phyloP scores from a whole-genome alignment of 352 stramenopile genomes.

The Globisporangium splendens region DNA sequence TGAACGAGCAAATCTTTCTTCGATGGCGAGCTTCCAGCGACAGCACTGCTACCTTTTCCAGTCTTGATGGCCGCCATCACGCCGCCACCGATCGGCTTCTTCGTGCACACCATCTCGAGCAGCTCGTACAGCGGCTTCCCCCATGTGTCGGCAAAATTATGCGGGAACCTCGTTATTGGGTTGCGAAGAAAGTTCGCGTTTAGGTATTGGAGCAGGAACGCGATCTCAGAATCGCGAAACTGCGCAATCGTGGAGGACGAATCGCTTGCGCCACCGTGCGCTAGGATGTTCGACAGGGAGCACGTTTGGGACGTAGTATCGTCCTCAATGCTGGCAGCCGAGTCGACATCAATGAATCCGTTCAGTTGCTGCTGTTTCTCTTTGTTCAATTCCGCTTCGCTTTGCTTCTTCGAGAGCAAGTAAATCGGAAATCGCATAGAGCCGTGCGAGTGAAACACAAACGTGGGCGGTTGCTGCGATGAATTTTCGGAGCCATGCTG shows the following conservation, averaged over 20 bases:
- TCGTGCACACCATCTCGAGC: constrained; percentile 88
- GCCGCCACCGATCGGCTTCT: constrained; percentile 56
- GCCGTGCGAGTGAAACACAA: constrained; percentile 45
- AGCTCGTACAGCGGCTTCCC: constrained; percentile 87
- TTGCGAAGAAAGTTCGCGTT: constrained; percentile 78
- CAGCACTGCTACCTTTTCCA: constrained; percentile 14
- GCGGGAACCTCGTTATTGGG: constrained; percentile 65
- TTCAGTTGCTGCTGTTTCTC: constrained; percentile 7
- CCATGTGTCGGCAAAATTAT: constrained; percentile 68
- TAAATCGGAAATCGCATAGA: constrained; percentile 61
- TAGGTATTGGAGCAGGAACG: constrained; percentile 82
- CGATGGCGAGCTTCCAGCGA: constrained; percentile 14
- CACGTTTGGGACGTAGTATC: constrained; percentile 1
- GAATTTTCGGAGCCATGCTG: background rate
- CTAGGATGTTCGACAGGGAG: background rate
- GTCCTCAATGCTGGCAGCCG: constrained; percentile 19
- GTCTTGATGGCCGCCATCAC: constrained; percentile 20
- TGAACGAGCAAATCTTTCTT: constrained; percentile 62
- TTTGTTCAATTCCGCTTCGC: constrained; percentile 37
- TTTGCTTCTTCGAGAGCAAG: constrained; percentile 43
- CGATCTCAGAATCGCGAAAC: constrained; percentile 43
- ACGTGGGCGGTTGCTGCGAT: constrained; percentile 1
- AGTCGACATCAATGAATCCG: constrained; percentile 52
- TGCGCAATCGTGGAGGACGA: background rate
- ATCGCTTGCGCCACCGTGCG: background rate